These are phyloP conservation scores for Aspergillus awamori DNA, from an alignment of 2,329 filamentous ascomycete genomes.

Conservation along the genomic window DNA sequence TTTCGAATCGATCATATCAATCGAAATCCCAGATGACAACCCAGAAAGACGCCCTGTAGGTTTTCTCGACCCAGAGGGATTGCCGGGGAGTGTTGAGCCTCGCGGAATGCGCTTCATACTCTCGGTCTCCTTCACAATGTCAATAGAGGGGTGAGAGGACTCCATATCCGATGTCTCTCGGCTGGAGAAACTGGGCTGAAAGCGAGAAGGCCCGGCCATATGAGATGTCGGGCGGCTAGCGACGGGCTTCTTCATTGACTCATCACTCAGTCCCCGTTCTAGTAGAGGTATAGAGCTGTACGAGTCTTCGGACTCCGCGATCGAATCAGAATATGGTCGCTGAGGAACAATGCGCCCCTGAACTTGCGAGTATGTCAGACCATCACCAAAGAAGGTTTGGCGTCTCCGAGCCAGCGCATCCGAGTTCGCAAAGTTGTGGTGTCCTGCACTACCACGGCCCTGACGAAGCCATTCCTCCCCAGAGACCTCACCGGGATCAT, in stretches of 20 bases:
- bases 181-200: conserved; percentile 31
- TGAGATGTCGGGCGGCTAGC: conserved; percentile 20
- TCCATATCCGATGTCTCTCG: conserved; percentile 32
- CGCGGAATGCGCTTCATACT: conserved; percentile 53
- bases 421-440: conserved; percentile 9
- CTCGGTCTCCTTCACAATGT: conserved; percentile 55
- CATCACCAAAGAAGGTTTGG: conserved; percentile 28
- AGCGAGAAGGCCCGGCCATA: conserved; percentile 26
- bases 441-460: conserved; percentile 4
- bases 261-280: conserved; percentile 61
- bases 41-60: conserved; percentile 59
- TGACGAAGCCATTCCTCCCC: conserved; percentile 12
- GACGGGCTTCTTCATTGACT: conserved; percentile 54
- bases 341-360: conserved; percentile 33
- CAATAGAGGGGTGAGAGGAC: conserved; percentile 54
- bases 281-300: conserved; percentile 78
- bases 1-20: conserved; percentile 51
- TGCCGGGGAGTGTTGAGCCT: conserved; percentile 46
- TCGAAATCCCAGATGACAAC: conserved; percentile 53
- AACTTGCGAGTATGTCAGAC: conserved; percentile 30
- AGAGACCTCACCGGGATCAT: background rate
- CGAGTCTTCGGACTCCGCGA: conserved; percentile 68
- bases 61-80: conserved; percentile 37
- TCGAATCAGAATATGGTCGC: conserved; percentile 45
- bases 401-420: conserved; percentile 26